Base-by-base conservation (phyloP, 148 eudicot species). In the Camellia granthamiana region DNA sequence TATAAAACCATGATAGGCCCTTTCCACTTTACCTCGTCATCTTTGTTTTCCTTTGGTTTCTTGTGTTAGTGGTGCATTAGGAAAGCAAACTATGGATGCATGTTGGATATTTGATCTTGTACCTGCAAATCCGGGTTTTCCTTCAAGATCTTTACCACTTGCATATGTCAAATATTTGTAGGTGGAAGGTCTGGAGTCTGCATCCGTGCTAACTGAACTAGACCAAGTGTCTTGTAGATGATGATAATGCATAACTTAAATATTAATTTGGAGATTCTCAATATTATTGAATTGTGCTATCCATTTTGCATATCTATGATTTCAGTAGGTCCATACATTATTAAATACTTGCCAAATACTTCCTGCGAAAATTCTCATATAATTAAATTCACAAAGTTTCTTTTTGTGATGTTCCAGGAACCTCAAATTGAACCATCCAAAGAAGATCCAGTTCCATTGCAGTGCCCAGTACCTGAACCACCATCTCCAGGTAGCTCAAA, bases 401-500 rank as follows among this genome's bases (percentile, higher is more conserved):
- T 68, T 19, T 66, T 65, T 55, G 56, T 84, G 69, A 51, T 81
- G 79, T 80, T 84, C 56, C 82, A 89, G 94, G 90, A 86, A 80
- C 61, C 78, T 52, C 72, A 85, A 46, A 69, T 23, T 67, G 86
- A 71, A 68, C 84, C 61, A 47, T 69, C 76, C 60, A 79, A 73
- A 70, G 89, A 72, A 80, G 76, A 68, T 85, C 77, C 89, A 58
- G 78, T 86, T 83, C 81, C 65, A 58, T 54, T 77, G 54, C 86
- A 77, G 69, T 77, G 79, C 66, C 77, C 83, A 42, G 88, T 80
- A 47, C 81, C 88, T 79, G 94, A 92, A 78, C 84, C 87, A 74
- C 88, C 86, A 80, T 87, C 90, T 84, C 85, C 92, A 5, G 87
- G 77, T 51, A 86, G 89, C 86, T 88, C 92, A 49, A 94, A 88